A percentile compares a stretch with the other conserved stretches of the same genome.
Evolutionary conservation across 2,329 filamentous ascomycete genomes (phyloP).

Genomic region (Diaporthe citriasiana): DNA sequence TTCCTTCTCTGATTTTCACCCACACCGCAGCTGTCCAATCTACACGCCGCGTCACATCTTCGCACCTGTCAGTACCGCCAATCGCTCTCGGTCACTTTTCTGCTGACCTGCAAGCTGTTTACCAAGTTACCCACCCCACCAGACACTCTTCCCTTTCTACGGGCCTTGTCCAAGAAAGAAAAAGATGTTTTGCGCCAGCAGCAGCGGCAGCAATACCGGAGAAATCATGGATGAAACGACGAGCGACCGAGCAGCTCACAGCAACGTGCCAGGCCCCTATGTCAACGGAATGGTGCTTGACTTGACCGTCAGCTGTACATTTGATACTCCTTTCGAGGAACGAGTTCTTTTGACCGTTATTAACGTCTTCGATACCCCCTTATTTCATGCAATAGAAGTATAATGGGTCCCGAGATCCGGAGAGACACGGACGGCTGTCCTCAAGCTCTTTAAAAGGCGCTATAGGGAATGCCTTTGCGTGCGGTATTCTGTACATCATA

Average conservation of each 20-base stretch:
- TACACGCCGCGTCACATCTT: too few relatives aligned
- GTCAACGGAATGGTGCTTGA: not conserved
- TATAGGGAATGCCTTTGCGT: not conserved
- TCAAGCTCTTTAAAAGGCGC: slow-evolving; percentile 10
- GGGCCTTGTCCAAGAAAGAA: not conserved
- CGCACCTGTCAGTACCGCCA: too few relatives aligned
- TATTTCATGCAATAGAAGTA: not conserved
- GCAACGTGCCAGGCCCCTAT: not conserved
- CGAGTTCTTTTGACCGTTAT: slow-evolving; percentile 1
- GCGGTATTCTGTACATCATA: not conserved
- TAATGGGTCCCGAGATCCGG: not conserved
- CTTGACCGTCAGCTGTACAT: not conserved
- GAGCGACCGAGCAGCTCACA: not conserved
- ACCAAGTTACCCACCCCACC: not conserved
- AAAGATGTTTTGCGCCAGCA: not conserved
- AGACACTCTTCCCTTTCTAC: not conserved
- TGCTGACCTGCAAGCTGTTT: too few relatives aligned
- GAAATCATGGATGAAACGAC: not conserved
- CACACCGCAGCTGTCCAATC: too few relatives aligned
- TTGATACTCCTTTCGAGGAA: not conserved
- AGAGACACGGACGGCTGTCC: not conserved
- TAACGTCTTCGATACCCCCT: not conserved
- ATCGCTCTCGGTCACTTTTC: too few relatives aligned
- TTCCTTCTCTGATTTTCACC: not conserved
- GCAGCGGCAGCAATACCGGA: not conserved